phyloP scores from a whole-genome alignment of 306 rosid genomes.

The Prinsepia uniflora region DNA sequence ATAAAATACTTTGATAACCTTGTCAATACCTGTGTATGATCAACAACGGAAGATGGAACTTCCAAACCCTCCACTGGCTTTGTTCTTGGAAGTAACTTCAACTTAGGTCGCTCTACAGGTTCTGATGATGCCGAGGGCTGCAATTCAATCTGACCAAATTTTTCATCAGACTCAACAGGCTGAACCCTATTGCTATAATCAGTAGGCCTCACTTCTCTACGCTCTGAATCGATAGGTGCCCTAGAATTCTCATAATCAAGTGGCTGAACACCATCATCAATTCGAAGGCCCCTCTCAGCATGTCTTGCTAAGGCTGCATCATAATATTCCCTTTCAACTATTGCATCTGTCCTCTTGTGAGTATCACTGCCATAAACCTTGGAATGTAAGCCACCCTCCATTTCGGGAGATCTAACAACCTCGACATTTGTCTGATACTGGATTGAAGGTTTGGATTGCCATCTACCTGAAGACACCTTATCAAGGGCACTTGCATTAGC shows the following conservation, averaged over 20 bases:
- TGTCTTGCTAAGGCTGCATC: conserved; percentile 55
- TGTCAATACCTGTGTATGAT: conserved; percentile 53
- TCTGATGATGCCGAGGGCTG: conserved; percentile 43
- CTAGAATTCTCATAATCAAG: conserved; percentile 45
- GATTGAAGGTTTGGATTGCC: conserved; percentile 67
- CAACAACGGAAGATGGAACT: conserved; percentile 26
- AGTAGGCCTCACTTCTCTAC: conserved; percentile 35
- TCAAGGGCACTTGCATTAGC: conserved; percentile 90
- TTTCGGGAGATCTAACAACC: conserved; percentile 47
- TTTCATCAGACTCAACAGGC: conserved; percentile 38
- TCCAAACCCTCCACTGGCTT: conserved; percentile 60
- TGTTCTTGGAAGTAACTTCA: conserved; percentile 71
- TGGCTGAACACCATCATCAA: conserved; percentile 41
- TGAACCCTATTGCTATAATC: conserved; percentile 37
- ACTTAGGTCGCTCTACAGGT: conserved; percentile 63
- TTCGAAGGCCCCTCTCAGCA: conserved; percentile 45
- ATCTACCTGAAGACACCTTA: conserved; percentile 91
- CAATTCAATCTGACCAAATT: conserved; percentile 45
- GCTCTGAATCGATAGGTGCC: conserved; percentile 38
- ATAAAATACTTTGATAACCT: conserved; percentile 8
- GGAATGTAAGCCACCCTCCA: conserved; percentile 35
- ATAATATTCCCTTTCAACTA: conserved; percentile 43
- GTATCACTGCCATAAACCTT: conserved; percentile 33
- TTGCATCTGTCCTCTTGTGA: conserved; percentile 36
- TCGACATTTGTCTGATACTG: conserved; percentile 59